A percentile compares a stretch with the other conserved stretches of the same genome.
phyloP scores from a whole-genome alignment of 495 filamentous ascomycete genomes.

The Aspergillus olivimuriae region DNA sequence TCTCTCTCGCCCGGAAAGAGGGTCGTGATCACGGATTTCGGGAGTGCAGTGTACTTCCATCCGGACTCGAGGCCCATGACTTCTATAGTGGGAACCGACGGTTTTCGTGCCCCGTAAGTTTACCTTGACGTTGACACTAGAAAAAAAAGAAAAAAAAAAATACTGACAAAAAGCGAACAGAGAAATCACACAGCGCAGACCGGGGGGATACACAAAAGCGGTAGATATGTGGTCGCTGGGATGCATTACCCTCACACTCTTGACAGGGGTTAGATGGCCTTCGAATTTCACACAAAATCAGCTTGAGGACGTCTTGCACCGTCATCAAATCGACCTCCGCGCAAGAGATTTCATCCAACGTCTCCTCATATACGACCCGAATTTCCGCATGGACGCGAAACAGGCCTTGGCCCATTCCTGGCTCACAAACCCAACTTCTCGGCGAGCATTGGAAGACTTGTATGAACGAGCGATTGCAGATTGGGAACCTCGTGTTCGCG shows the following conservation, averaged over 20 bases:
- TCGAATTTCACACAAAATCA: conserved; percentile 9
- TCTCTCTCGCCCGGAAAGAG: conserved; percentile 41
- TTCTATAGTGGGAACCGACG: conserved; percentile 56
- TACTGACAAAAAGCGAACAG: conserved; percentile 21
- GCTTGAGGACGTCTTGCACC: conserved; percentile 28
- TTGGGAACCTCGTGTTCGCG: conserved; percentile 38
- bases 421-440: conserved; percentile 45
- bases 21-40: conserved; percentile 71
- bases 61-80: conserved; percentile 45
- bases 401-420: conserved; percentile 53
- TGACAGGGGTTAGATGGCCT: conserved; percentile 43
- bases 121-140: conserved; percentile 6
- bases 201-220: conserved; percentile 51
- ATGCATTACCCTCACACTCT: conserved; percentile 41
- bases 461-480: conserved; percentile 40
- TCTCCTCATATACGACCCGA: conserved; percentile 47
- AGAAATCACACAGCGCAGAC: conserved; percentile 31
- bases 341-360: conserved; percentile 49
- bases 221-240: conserved; percentile 63
- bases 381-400: conserved; percentile 43
- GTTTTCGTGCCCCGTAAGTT: conserved; percentile 69
- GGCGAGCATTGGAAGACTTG: conserved; percentile 34
- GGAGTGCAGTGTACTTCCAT: conserved; percentile 45
- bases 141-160: neutral
- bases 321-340: conserved; percentile 30